A percentile compares a stretch with the other conserved stretches of the same genome.
phyloP scores from a whole-genome alignment of 768 basidiomycete genomes.

The Gymnopilus junonius region DNA sequence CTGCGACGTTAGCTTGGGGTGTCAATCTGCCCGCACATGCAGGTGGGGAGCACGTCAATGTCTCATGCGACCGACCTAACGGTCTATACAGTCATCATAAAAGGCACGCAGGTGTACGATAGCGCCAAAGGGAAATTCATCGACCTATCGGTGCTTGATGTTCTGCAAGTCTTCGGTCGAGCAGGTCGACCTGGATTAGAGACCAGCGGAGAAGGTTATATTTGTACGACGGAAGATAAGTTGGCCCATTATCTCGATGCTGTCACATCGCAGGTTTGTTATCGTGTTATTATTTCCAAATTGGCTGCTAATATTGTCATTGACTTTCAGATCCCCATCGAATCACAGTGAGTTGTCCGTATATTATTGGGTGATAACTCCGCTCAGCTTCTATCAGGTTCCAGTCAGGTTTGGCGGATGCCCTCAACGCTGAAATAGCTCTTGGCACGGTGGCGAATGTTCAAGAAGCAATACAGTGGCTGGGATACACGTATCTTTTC shows the following conservation, averaged over 20 bases:
- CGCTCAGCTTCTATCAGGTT: slow-evolving; percentile 53
- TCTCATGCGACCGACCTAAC: slow-evolving; percentile 9
- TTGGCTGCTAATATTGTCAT: neutral
- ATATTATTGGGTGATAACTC: neutral
- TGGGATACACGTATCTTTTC: slow-evolving; percentile 96
- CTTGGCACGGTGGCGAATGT: slow-evolving; percentile 92
- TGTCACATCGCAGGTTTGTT: slow-evolving; percentile 77
- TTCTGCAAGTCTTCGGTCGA: slow-evolving; percentile 96
- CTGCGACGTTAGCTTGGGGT: slow-evolving; percentile 98
- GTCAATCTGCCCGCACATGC: slow-evolving; percentile 99
- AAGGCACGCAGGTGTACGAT: slow-evolving; percentile 97
- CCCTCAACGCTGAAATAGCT: slow-evolving; percentile 94
- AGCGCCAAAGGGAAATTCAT: slow-evolving; percentile 88
- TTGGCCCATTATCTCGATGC: slow-evolving; percentile 88
- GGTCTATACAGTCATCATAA: slow-evolving; percentile 75
- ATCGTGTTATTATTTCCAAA: slow-evolving; percentile 14
- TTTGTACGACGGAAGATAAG: slow-evolving; percentile 94
- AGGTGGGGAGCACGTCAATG: slow-evolving; percentile 45
- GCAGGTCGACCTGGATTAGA: slow-evolving; percentile 90
- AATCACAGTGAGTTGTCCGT: slow-evolving; percentile 74
- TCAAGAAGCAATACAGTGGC: slow-evolving; percentile 88
- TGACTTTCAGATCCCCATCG: slow-evolving; percentile 79
- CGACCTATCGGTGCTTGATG: slow-evolving; percentile 93
- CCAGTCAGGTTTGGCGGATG: slow-evolving; percentile 81
- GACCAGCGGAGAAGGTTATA: slow-evolving; percentile 94